phyloP scores from a whole-genome alignment of 441 rosid genomes.

The Biscutella laevigata region DNA sequence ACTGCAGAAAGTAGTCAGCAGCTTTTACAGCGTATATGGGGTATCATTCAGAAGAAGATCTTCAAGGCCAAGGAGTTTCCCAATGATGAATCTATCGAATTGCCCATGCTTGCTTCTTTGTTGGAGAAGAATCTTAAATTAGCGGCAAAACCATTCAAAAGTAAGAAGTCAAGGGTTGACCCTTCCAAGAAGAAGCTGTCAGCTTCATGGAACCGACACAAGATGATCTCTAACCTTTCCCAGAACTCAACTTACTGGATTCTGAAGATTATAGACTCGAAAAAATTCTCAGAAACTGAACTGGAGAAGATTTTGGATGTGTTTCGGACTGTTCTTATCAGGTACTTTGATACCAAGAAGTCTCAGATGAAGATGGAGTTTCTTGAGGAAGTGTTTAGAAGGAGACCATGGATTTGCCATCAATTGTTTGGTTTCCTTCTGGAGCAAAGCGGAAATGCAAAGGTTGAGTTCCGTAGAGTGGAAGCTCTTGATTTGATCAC shows the following conservation, averaged over 20 bases:
- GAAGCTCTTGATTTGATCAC: slow-evolving; percentile 69
- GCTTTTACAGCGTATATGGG: slow-evolving; percentile 86
- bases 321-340: slow-evolving; percentile 38
- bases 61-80: slow-evolving; percentile 78
- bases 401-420: slow-evolving; percentile 68
- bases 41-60: slow-evolving; percentile 76
- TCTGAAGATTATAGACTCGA: slow-evolving; percentile 65
- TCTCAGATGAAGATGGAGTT: slow-evolving; percentile 70
- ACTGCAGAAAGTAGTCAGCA: slow-evolving; percentile 75
- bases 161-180: slow-evolving; percentile 50
- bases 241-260: slow-evolving; percentile 77
- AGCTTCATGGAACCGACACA: slow-evolving; percentile 61
- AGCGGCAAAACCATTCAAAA: slow-evolving; percentile 86
- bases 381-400: slow-evolving; percentile 65
- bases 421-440: slow-evolving; percentile 51
- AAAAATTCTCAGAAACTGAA: slow-evolving; percentile 45
- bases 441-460: slow-evolving; percentile 53
- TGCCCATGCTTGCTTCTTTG: slow-evolving; percentile 47
- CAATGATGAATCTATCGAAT: slow-evolving; percentile 41
- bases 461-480: slow-evolving; percentile 61
- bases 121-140: slow-evolving; percentile 70
- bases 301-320: slow-evolving; percentile 45
- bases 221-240: slow-evolving; percentile 57
- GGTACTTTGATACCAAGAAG: slow-evolving; percentile 63
- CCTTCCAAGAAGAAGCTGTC: slow-evolving; percentile 68